Evolutionary conservation across 345 rosid species (phyloP), one percentile per base, ranked within the genome.

Genomic region (Hibiscus mutabilis): DNA sequence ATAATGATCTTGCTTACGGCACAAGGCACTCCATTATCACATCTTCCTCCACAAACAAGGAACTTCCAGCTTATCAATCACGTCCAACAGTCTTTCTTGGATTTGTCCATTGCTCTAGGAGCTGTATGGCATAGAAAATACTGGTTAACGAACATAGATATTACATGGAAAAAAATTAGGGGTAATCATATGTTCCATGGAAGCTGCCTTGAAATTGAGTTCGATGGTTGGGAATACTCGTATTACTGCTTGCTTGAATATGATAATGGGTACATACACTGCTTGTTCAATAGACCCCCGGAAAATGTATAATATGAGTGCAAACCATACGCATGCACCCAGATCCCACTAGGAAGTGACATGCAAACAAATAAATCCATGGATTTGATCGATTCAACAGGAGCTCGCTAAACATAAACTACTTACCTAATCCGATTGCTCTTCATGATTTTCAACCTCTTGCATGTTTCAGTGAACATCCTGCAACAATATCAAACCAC

Each of bases 381-480:
- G 47, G 10, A 29, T 35, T n/a, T 18, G 27, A 35, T 62, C 67
- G 47, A 62, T 18, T n/a, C 47, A 9, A 9, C 19, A 40, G 29
- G 42, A 42, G 5, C 46, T 57, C 22, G 6, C n/a, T 37, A 27
- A 74, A 73, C 12, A 18, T 27, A 70, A 11, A 19, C 13, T 19
- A 73, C 82, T n/a, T 33, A 89, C 98, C 97, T 79, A 93, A 89
- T 24, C 98, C 98, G 73, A 93, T 93, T 19, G 51, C 98, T 84
- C 78, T 90, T 93, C 97, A 93, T 90, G 75, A 90, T 93, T 86
- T 93, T 93, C 74, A 93, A 81, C 80, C 84, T 86, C 82, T 81
- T 80, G 84, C 98, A 93, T 47, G 96, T 75, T 9, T 91, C 96
- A 62, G 77, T 91, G 71, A 93, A 93, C 89, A 93, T 87, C 85